A percentile compares a stretch with the other conserved stretches of the same genome.
These are phyloP conservation scores for Saturnispora mendoncae DNA, from an alignment of 805 yeast species.

Conservation along the genomic window DNA sequence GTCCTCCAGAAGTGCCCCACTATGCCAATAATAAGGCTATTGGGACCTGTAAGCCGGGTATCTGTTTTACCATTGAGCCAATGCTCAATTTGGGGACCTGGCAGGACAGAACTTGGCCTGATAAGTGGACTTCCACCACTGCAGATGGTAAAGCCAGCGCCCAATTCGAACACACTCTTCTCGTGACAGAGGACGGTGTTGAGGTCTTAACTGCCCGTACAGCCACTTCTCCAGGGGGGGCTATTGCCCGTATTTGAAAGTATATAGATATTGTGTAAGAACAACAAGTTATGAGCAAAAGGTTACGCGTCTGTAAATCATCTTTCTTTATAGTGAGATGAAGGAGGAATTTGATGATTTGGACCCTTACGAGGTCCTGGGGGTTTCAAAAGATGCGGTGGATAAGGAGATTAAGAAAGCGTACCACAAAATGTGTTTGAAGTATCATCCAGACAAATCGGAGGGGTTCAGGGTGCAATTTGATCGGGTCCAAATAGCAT, in stretches of 20 bases:
- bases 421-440: constrained; percentile 54
- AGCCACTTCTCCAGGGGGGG: constrained; percentile 83
- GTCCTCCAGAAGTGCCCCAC: constrained; percentile 89
- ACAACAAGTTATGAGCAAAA: not conserved
- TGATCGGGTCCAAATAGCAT: constrained; percentile 68
- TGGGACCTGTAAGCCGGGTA: constrained; percentile 91
- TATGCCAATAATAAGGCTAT: constrained; percentile 88
- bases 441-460: constrained; percentile 66
- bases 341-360: constrained; percentile 6
- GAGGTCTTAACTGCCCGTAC: constrained; percentile 83
- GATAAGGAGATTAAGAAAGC: constrained; percentile 55
- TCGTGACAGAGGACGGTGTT: constrained; percentile 88
- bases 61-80: constrained; percentile 96
- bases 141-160: constrained; percentile 86
- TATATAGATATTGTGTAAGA: not conserved
- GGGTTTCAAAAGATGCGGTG: constrained; percentile 32
- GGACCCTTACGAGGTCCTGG: constrained; percentile 51
- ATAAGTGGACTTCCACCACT: constrained; percentile 92
- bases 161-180: constrained; percentile 88
- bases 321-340: too few relatives aligned
- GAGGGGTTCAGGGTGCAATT: constrained; percentile 34
- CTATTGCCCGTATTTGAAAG: constrained; percentile 42
- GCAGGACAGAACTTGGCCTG: constrained; percentile 89
- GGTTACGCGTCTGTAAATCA: not conserved
- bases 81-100: constrained; percentile 84